These are phyloP conservation scores for Syzygium oleosum DNA, from an alignment of 345 rosid species.

Conservation along the genomic window DNA sequence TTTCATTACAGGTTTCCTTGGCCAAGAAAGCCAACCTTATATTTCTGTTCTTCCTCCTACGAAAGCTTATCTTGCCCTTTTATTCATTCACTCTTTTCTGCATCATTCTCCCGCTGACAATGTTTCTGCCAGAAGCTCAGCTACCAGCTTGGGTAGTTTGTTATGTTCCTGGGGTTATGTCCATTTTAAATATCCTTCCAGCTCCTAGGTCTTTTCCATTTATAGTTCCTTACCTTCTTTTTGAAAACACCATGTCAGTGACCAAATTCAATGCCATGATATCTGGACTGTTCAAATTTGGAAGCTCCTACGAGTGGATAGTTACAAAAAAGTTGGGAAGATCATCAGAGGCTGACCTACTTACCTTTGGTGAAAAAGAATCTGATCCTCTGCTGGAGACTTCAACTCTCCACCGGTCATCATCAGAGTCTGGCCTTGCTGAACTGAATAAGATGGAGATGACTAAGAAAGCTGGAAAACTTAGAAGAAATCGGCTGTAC, in stretches of 20 bases:
- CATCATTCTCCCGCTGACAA: constrained; percentile 79
- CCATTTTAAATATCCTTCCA: constrained; percentile 74
- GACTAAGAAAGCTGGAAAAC: constrained; percentile 30
- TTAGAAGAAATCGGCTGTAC: constrained; percentile 51
- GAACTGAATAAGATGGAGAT: constrained; percentile 51
- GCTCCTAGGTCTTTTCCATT: constrained; percentile 85
- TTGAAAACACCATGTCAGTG: constrained; percentile 96
- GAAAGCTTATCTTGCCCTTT: constrained; percentile 88
- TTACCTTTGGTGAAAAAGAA: constrained; percentile 58
- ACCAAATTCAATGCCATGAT: constrained; percentile 97
- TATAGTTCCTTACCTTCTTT: constrained; percentile 86
- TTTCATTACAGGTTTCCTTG: constrained; percentile 43
- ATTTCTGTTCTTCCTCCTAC: constrained; percentile 72
- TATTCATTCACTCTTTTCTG: constrained; percentile 96
- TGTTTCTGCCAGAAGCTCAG: constrained; percentile 89
- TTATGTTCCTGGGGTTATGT: constrained; percentile 80
- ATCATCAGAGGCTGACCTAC: constrained; percentile 85
- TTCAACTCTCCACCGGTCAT: constrained; percentile 32
- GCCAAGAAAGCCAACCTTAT: constrained; percentile 78
- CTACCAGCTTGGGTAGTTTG: constrained; percentile 93
- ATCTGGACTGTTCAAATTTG: constrained; percentile 72
- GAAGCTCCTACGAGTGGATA: constrained; percentile 89
- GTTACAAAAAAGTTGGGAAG: constrained; percentile 90
- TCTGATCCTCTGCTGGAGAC: constrained; percentile 28
- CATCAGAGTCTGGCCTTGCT: constrained; percentile 61